Conservation (phyloP, 176 grass and related monocot species). For the Alloteropsis semialata region DNA sequence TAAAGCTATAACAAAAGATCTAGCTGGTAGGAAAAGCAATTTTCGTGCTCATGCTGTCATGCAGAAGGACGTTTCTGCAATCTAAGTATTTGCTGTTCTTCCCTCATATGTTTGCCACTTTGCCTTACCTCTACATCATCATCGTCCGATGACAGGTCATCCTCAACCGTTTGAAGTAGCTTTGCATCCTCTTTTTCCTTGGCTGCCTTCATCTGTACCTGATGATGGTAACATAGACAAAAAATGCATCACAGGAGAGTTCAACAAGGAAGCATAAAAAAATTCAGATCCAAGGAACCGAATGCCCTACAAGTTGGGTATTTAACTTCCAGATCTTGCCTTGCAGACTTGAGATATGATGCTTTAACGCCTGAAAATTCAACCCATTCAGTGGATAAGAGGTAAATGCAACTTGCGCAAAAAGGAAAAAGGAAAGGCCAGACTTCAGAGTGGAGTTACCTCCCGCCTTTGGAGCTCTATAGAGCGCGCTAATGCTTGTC, state of each 20-base stretch:
- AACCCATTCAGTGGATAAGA: conserved; percentile 13
- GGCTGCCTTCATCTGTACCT: conserved; percentile 56
- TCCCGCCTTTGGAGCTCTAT: conserved; percentile 94
- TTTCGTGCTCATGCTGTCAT: background rate
- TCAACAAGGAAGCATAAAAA: background rate
- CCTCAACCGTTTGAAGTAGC: conserved; percentile 42
- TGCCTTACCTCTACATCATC: conserved; percentile 61
- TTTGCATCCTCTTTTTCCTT: conserved; percentile 26
- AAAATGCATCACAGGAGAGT: background rate
- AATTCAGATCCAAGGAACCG: background rate
- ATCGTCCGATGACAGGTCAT: conserved; percentile 35
- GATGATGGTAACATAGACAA: background rate
- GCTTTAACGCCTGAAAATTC: conserved; percentile 67
- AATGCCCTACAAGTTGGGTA: conserved; percentile 60
- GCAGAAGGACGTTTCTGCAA: background rate
- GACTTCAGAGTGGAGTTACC: conserved; percentile 48
- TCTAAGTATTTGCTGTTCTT: background rate
- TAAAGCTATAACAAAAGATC: background rate
- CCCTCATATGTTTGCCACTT: too few species aligned
- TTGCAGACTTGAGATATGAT: conserved; percentile 73
- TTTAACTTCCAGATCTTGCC: conserved; percentile 70
- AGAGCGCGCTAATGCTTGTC: conserved; percentile 75
- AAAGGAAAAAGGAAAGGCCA: background rate
- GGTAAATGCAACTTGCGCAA: background rate
- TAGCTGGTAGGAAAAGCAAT: background rate